Evolutionary conservation across 352 stramenopile genomes (phyloP), one percentile per base, ranked within the genome.

Genomic region (Globisporangium alternatum): DNA sequence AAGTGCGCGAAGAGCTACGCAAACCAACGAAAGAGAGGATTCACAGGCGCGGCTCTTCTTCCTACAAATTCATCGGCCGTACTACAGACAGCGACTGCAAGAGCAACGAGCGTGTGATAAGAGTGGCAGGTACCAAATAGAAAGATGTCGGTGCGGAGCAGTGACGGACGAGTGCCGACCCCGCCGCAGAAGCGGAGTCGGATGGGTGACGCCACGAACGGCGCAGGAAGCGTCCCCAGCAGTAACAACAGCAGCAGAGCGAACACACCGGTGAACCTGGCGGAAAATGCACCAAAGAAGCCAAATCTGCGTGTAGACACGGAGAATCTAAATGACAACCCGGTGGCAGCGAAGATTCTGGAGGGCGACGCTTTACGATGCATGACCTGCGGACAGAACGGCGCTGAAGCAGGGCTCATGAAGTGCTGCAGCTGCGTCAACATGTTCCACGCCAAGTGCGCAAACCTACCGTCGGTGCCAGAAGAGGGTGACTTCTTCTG

Each of bases 401-500:
- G 33, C 37, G 53, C 45, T 4, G 56, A 63, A 5, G 60, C 48
- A 22, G 70, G 76, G 28, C 67, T 87, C 28, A 79, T 90, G 72
- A 67, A 68, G 60, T 92, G 83, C 64, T 71, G 76, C 41, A 80
- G 61, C 49, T 92, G 83, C 56, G 64, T 43, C 4, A 75, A 66
- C 55, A 45, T 56, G n/a, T 92, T 90, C 70, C 83, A 92, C 65
- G 72, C 80, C 13, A 64, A 77, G 48, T 92, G 83, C 64, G 81
- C 75, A 31, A 90, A 87, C 52, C 59, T 92, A 19, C 78, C 79
- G 41, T 74, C 80, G 31, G 80, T 80, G 9, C 81, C 81, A 0
- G 78, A 92, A 63, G 80, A 88, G 39, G 73, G 73, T n/a, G 78
- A 81, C 44, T 73, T 88, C 30, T 92, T 90, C 56, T 92, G 83